Percentiles rank a stretch among this genome's conserved stretches.
phyloP scores from a whole-genome alignment of 2,329 filamentous ascomycete species.

The Monosporascus sp. region DNA sequence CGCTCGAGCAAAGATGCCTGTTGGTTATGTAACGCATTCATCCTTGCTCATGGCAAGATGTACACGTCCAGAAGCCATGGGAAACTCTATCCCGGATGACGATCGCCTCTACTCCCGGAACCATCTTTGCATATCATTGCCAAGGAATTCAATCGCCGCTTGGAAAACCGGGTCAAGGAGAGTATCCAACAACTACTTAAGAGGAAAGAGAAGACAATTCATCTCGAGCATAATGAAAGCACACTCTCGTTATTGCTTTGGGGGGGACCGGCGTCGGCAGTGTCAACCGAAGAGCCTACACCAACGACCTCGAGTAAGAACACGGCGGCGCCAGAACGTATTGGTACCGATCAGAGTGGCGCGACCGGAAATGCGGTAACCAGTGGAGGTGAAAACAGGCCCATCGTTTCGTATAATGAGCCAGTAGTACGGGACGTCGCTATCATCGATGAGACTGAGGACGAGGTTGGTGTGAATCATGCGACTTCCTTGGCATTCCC shows the following conservation, averaged over 20 bases:
- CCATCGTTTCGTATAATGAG: too few relatives aligned
- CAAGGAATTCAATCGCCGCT: conserved; percentile 7
- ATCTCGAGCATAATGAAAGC: conserved; percentile 14
- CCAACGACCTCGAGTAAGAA: not conserved
- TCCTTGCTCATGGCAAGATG: conserved; percentile 36
- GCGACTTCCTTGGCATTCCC: not conserved
- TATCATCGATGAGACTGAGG: not conserved
- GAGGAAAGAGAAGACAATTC: not conserved
- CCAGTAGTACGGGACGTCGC: too few relatives aligned
- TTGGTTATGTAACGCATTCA: conserved; percentile 44
- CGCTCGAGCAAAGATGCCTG: conserved; percentile 46
- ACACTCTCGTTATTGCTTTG: conserved; percentile 5
- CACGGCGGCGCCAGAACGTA: too few relatives aligned
- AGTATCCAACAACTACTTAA: conserved; percentile 8
- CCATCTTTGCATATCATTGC: not conserved
- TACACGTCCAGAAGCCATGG: conserved; percentile 38
- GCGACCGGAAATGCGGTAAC: too few relatives aligned
- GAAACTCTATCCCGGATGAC: conserved; percentile 40
- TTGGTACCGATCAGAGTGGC: too few relatives aligned
- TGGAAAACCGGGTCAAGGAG: conserved; percentile 1
- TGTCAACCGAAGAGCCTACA: not conserved
- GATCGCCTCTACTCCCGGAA: conserved; percentile 26
- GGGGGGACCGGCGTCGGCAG: conserved; percentile 3
- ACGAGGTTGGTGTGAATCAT: not conserved
- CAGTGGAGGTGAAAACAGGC: too few relatives aligned